Base-by-base conservation (phyloP, 106 monocot species). In the Triglochin maritima region DNA sequence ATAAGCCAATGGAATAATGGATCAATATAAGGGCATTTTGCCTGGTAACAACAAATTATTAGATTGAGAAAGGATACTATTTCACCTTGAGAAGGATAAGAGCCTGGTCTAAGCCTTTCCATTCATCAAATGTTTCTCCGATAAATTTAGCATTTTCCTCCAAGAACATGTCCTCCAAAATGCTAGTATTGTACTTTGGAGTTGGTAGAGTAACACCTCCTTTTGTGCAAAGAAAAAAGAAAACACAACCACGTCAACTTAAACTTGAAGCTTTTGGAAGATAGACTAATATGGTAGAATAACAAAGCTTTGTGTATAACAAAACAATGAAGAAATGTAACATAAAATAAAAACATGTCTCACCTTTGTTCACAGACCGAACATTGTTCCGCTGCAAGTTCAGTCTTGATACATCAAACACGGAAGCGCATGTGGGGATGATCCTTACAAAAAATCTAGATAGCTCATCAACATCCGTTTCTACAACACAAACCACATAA, bases 101-200 rank as follows among this genome's bases (percentile, higher is more conserved):
- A 62, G 88, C 91, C 51, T 98, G 88, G 57, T 74, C 71, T 65
- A 98, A 74, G 54, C 49, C 77, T 49, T 74, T 86, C 83, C 84
- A 82, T 50, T 76, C 84, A 43, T 59, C 55, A 70, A 92, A 92
- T 60, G 71, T 43, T 69, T 82, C 79, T 44, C 49, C 82, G 16
- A 98, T 71, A 78, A 86, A 84, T 47, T 82, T 84, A 59, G 80
- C 69, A 74, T 92, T 98, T 50, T 98, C 98, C 70, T 92, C 91
- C 68, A 98, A 77, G 60, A 86, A 78, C 80, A 98, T 86, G 68
- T 98, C 98, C 74, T 98, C 98, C 77, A 98, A 59, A 65, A 92
- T 98, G 73, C 88, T 92, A 67, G 66, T 77, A 72, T 92, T 98
- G 78, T 98, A 98, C 59, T 72, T 81, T 48, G 98, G 98, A 56